Evolutionary conservation across 163 green algal species (phyloP), one percentile per base, ranked within the genome.

Genomic region (Chlamydomonas reinhardtii): DNA sequence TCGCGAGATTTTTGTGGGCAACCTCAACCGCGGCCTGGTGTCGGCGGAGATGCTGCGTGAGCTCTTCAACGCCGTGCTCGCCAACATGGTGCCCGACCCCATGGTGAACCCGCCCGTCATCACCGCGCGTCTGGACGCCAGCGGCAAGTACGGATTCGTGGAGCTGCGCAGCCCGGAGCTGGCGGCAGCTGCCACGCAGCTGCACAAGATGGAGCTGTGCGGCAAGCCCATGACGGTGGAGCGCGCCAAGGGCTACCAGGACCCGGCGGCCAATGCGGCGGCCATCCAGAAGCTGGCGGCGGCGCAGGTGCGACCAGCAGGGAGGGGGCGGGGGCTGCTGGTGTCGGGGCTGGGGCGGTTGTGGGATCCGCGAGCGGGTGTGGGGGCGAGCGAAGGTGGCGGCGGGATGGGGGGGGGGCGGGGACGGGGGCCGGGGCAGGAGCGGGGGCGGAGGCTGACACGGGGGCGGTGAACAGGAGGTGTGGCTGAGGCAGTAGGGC

Each of bases 91-190:
- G 39, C 89, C 90, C 25, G 95, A 98, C 88, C 95, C 95, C 34
- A 76, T 94, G 17, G 85, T 79, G n/a, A 94, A 95, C 73, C 95
- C 96, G 31, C 94, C 96, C 0, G 96, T 98, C 4, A 84, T 96
- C 39, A 96, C 92, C n/a, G 93, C 92, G 22, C 90, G 90, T 37
- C 85, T 96, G 79, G 94, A 96, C 76, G 73, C 88, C 17, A 90
- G 88, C 73, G 91, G 91, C 91, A 86, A 76, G 61, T 99, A 97
- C 92, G 95, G 91, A 2, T 98, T 98, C 91, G 92, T 98, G 72
- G 96, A 99, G 93, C 89, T 98, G 71, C 92, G 94, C 22, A 96
- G 91, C 11, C 91, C 95, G 56, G 94, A 98, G 90, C 91, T 99
- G 74, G 94, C 95, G 0, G 91, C 91, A 22, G 81, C 91, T n/a